These are phyloP conservation scores for Tritrichomonas foetus DNA, from an alignment of 208 protist genomes.

Conservation along the genomic window DNA sequence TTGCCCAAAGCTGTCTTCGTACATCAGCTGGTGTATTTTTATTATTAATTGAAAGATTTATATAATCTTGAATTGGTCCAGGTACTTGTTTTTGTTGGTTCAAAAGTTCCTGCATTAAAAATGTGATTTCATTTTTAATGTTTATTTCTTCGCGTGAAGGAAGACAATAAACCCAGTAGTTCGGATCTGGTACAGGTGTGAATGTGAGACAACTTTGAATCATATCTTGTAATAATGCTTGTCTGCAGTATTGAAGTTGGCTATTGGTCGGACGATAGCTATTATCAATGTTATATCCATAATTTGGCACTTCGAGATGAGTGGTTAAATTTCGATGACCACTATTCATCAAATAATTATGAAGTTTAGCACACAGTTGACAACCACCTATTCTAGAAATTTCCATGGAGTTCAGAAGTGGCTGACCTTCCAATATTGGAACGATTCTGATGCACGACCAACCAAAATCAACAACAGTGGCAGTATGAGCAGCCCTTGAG, in stretches of 20 bases:
- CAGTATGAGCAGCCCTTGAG: not conserved
- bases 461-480: slow-evolving; percentile 21
- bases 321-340: not conserved
- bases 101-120: not conserved
- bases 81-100: too few relatives aligned
- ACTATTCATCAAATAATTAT: not conserved
- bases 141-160: not conserved
- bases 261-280: not conserved
- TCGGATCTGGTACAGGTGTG: not conserved
- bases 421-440: not conserved
- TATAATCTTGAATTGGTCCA: too few relatives aligned
- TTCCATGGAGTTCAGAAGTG: not conserved
- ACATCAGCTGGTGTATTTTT: not conserved
- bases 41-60: not conserved
- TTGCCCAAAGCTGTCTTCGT: not conserved
- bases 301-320: not conserved
- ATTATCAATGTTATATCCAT: too few relatives aligned
- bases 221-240: not conserved
- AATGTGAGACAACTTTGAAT: not conserved
- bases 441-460: not conserved
- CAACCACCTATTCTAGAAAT: not conserved
- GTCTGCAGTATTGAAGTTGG: not conserved
- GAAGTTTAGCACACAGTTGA: not conserved
- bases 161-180: not conserved
- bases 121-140: not conserved